Percentiles rank a stretch among this genome's conserved stretches.
Evolutionary conservation across 2,329 filamentous ascomycete species (phyloP).

Genomic region (Paecilomyces niveus): DNA sequence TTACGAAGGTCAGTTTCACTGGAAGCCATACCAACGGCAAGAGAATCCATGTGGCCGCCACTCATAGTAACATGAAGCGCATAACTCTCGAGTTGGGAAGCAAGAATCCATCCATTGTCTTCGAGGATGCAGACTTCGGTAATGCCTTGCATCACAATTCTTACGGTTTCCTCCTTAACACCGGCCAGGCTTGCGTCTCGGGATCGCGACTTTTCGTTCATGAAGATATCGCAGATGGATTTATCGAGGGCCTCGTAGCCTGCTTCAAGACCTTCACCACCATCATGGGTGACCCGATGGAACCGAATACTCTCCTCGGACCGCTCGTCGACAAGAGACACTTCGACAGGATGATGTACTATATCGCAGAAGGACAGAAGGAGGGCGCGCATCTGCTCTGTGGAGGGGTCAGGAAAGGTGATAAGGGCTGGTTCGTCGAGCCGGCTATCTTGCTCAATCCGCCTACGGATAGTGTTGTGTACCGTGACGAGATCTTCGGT

Average conservation of each 20-base stretch:
- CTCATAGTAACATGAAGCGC: conserved; percentile 36
- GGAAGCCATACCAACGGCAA: conserved; percentile 32
- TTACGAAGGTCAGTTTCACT: conserved; percentile 37
- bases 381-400: conserved; percentile 6
- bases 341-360: conserved; percentile 21
- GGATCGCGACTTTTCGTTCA: conserved; percentile 23
- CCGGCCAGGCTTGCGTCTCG: conserved; percentile 31
- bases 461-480: conserved; percentile 4
- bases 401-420: conserved; percentile 5
- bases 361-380: conserved; percentile 13
- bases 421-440: conserved; percentile 10
- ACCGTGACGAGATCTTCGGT: conserved; percentile 20
- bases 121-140: conserved; percentile 38
- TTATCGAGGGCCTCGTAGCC: conserved; percentile 10
- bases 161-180: conserved; percentile 29
- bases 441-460: conserved; percentile 19
- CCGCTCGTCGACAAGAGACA: conserved; percentile 12
- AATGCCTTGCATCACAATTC: conserved; percentile 30
- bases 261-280: conserved; percentile 9
- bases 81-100: conserved; percentile 40
- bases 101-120: conserved; percentile 38
- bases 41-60: conserved; percentile 34
- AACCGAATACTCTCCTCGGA: conserved; percentile 5
- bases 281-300: conserved; percentile 12
- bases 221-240: conserved; percentile 13